Percentiles rank a stretch among this genome's conserved stretches.
Evolutionary conservation across 2,329 filamentous ascomycete species (phyloP).

Genomic region (Colletotrichum tofieldiae): DNA sequence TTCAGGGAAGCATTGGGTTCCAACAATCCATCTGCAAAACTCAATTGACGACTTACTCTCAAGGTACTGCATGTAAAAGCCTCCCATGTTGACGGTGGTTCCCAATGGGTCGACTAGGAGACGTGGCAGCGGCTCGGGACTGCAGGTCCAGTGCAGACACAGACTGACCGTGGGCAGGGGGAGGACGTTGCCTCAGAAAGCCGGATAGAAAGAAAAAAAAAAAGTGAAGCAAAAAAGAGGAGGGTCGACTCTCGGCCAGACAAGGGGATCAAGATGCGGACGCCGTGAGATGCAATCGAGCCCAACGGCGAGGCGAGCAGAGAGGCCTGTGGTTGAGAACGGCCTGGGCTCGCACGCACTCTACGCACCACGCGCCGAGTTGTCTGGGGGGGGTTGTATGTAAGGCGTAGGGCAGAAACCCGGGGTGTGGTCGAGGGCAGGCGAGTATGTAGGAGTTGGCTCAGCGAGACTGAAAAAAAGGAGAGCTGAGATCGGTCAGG

Average conservation of each 20-base stretch:
- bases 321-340: slow-evolving; percentile 52
- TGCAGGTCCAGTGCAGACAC: slow-evolving; percentile 27
- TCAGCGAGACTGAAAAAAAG: slow-evolving; percentile 23
- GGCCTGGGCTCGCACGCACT: slow-evolving; percentile 31
- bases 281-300: slow-evolving; percentile 67
- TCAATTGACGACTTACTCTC: slow-evolving; percentile 74
- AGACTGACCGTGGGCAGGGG: slow-evolving; percentile 24
- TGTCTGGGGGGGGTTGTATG: slow-evolving; percentile 36
- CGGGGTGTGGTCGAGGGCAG: slow-evolving; percentile 31
- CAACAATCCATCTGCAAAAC: slow-evolving; percentile 27
- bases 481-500: slow-evolving; percentile 30
- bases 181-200: slow-evolving; percentile 32
- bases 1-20: slow-evolving; percentile 42
- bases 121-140: slow-evolving; percentile 14
- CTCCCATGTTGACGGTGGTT: slow-evolving; percentile 66
- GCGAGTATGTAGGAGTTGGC: slow-evolving; percentile 35
- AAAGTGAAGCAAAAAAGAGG: slow-evolving; percentile 43
- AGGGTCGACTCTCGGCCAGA: slow-evolving; percentile 49
- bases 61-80: slow-evolving; percentile 81
- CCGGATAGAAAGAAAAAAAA: slow-evolving; percentile 6
- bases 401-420: slow-evolving; percentile 44
- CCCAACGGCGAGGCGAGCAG: slow-evolving; percentile 64
- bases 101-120: slow-evolving; percentile 46
- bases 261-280: slow-evolving; percentile 52
- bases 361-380: slow-evolving; percentile 35